These are phyloP conservation scores for Zygnema circumcarinatum DNA, from an alignment of 139 green algal species.

Conservation along the genomic window DNA sequence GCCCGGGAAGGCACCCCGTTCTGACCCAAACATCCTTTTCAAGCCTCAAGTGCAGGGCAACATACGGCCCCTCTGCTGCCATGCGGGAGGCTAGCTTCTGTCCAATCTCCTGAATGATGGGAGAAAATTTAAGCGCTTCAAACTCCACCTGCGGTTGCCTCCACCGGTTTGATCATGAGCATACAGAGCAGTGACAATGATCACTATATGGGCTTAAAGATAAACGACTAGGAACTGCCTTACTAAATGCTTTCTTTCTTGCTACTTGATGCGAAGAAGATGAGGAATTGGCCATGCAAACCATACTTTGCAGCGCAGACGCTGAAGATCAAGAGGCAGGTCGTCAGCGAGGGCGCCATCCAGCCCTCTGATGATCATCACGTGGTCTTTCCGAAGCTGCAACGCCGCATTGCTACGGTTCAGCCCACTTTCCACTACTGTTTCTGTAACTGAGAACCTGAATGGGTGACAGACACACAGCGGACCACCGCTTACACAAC, in stretches of 20 bases:
- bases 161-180: too few species aligned
- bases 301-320: conserved; percentile 43
- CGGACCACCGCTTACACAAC: too few species aligned
- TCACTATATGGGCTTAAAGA: background rate
- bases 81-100: background rate
- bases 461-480: too few species aligned
- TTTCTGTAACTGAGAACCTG: too few species aligned
- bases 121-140: conserved; percentile 21
- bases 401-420: background rate
- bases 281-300: too few species aligned
- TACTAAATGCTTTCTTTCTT: too few species aligned
- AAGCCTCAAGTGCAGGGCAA: conserved; percentile 41
- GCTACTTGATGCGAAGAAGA: background rate
- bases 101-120: background rate
- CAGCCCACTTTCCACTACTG: too few species aligned
- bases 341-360: conserved; percentile 27
- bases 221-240: background rate
- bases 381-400: background rate
- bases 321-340: conserved; percentile 47
- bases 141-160: conserved; percentile 15
- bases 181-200: background rate
- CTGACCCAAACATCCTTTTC: conserved; percentile 50
- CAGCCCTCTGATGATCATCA: conserved; percentile 45
- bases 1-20: conserved; percentile 39
- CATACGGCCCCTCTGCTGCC: conserved; percentile 19